These are phyloP conservation scores for Hyphopichia wangnamkhiaoensis DNA, from an alignment of 1,139 yeast species.

Conservation along the genomic window DNA sequence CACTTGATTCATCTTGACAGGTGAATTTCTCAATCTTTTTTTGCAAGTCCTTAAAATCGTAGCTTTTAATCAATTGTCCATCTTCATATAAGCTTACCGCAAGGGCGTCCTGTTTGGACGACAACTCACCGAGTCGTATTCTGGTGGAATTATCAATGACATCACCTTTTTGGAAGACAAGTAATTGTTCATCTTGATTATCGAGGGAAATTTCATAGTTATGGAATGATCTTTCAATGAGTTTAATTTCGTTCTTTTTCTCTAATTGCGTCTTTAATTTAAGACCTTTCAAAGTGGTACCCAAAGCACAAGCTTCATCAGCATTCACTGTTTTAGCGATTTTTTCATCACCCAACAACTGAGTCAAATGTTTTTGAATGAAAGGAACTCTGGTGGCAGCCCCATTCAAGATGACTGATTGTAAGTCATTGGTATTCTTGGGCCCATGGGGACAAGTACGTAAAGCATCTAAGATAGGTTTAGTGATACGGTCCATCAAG, in stretches of 20 bases:
- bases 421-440: slow-evolving; percentile 38
- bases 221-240: slow-evolving; percentile 56
- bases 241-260: slow-evolving; percentile 60
- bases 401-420: slow-evolving; percentile 81
- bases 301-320: slow-evolving; percentile 92
- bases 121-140: slow-evolving; percentile 34
- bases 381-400: slow-evolving; percentile 93
- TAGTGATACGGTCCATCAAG: slow-evolving; percentile 43
- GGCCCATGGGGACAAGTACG: slow-evolving; percentile 25
- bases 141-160: slow-evolving; percentile 25
- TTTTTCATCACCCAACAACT: slow-evolving; percentile 58
- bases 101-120: slow-evolving; percentile 24
- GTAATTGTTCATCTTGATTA: slow-evolving; percentile 28
- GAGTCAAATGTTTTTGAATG: slow-evolving; percentile 60
- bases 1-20: slow-evolving; percentile 37
- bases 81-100: slow-evolving; percentile 56
- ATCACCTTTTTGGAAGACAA: slow-evolving; percentile 47
- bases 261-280: slow-evolving; percentile 44
- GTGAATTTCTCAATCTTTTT: slow-evolving; percentile 45
- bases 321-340: slow-evolving; percentile 91
- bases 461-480: slow-evolving; percentile 61
- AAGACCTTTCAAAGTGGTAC: slow-evolving; percentile 83
- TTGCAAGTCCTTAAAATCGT: slow-evolving; percentile 27
- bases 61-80: slow-evolving; percentile 46
- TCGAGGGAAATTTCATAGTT: slow-evolving; percentile 41